phyloP scores from a whole-genome alignment of 768 basidiomycete species.

The Amanita pseudoporphyria region DNA sequence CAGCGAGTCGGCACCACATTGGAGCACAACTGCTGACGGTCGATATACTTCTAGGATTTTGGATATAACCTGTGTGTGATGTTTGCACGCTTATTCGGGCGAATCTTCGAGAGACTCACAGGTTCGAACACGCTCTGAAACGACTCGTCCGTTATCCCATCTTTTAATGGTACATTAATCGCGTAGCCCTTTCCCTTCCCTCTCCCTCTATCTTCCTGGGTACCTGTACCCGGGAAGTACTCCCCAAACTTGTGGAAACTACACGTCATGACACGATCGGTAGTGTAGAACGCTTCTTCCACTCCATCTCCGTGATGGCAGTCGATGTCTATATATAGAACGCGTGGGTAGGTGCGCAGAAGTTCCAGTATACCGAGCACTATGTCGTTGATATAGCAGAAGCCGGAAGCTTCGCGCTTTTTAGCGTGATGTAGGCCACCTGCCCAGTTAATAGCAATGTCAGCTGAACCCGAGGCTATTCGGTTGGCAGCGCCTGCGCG shows the following conservation, averaged over 20 bases:
- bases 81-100: slow-evolving; percentile 4
- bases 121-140: slow-evolving; percentile 89
- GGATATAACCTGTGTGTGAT: slow-evolving; percentile 54
- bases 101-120: slow-evolving; percentile 34
- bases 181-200: slow-evolving; percentile 82
- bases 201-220: slow-evolving; percentile 77
- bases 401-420: slow-evolving; percentile 94
- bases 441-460: slow-evolving; percentile 97
- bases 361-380: slow-evolving; percentile 92
- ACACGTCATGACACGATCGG: slow-evolving; percentile 94
- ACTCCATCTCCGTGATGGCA: slow-evolving; percentile 99
- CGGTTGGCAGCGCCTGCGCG: slow-evolving; percentile 69
- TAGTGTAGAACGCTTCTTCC: slow-evolving; percentile 97
- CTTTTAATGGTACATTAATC: slow-evolving; percentile 88
- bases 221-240: slow-evolving; percentile 84
- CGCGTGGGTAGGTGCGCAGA: slow-evolving; percentile 73
- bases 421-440: slow-evolving; percentile 99
- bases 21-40: slow-evolving; percentile 82
- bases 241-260: slow-evolving; percentile 98
- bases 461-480: slow-evolving; percentile 71
- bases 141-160: slow-evolving; percentile 88
- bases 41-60: slow-evolving; percentile 82
- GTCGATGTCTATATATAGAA: slow-evolving; percentile 96
- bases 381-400: slow-evolving; percentile 99
- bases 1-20: slow-evolving; percentile 94